Conservation (phyloP, 139 green algal species). For the Chlorokybus atmophyticus region DNA sequence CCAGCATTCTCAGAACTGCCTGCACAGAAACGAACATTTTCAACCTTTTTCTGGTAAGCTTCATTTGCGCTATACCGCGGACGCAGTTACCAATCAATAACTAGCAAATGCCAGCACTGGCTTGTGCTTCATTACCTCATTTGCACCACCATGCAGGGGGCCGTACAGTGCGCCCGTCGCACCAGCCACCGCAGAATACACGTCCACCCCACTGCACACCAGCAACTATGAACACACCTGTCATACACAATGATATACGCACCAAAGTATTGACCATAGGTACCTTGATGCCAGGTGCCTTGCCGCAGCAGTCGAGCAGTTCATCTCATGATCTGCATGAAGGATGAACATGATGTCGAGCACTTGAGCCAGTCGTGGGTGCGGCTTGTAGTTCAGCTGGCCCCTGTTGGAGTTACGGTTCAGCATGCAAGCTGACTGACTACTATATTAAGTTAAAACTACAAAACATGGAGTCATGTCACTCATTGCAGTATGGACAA, state of each 20-base stretch:
- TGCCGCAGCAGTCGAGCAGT: conserved; percentile 80
- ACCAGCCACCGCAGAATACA: conserved; percentile 81
- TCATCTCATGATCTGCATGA: conserved; percentile 98
- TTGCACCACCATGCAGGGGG: conserved; percentile 91
- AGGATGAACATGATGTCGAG: conserved; percentile 93
- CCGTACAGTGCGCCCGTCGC: conserved; percentile 95
- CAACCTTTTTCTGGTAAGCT: too few species aligned
- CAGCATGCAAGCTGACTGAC: too few species aligned
- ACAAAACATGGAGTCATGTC: too few species aligned
- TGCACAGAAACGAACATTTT: too few species aligned
- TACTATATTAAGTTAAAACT: too few species aligned
- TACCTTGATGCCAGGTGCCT: conserved; percentile 49
- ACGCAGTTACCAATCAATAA: too few species aligned
- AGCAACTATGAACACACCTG: neutral
- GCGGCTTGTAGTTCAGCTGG: conserved; percentile 59
- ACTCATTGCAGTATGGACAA: too few species aligned
- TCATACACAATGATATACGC: neutral
- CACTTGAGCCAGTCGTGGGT: conserved; percentile 46
- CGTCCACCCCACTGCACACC: conserved; percentile 58
- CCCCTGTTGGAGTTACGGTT: too few species aligned
- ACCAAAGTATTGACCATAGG: neutral
- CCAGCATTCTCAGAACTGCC: conserved; percentile 89
- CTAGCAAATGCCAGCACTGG: neutral
- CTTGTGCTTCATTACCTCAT: too few species aligned
- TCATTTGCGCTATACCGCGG: too few species aligned